Evolutionary conservation across 768 basidiomycete species (phyloP).

Genomic region (Floccularia luteovirens): DNA sequence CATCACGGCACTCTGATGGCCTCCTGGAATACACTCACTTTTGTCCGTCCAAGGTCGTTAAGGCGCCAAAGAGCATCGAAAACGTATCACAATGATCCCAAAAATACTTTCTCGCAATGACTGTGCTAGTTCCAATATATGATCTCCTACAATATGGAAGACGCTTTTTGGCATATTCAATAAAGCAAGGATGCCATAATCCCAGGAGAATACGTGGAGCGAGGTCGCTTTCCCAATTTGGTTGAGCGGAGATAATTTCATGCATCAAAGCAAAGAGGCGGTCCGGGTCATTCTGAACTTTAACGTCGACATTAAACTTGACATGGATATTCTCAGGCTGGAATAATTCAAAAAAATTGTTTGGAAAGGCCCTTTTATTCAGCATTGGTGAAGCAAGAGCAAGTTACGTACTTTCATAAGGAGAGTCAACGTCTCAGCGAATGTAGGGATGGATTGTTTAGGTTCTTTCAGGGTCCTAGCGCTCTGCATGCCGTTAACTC

Average conservation of each 20-base stretch:
- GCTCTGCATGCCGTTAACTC: slow-evolving; percentile 65
- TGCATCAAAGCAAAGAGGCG: slow-evolving; percentile 81
- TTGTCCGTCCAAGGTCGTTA: slow-evolving; percentile 69
- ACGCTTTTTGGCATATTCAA: slow-evolving; percentile 63
- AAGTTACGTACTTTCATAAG: slow-evolving; percentile 71
- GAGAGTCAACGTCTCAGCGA: slow-evolving; percentile 70
- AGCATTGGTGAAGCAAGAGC: neutral
- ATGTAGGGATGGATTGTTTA: slow-evolving; percentile 84
- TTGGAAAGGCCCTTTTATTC: neutral
- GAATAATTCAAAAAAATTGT: neutral
- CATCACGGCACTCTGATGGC: slow-evolving; percentile 1
- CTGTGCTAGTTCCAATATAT: slow-evolving; percentile 72
- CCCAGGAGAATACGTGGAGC: slow-evolving; percentile 79
- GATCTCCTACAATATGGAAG: slow-evolving; percentile 81
- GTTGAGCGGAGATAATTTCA: slow-evolving; percentile 50
- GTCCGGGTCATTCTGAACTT: slow-evolving; percentile 86
- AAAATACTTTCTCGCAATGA: slow-evolving; percentile 78
- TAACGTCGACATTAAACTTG: slow-evolving; percentile 87
- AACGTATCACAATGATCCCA: slow-evolving; percentile 86
- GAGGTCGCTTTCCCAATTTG: slow-evolving; percentile 65
- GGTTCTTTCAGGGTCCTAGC: slow-evolving; percentile 76
- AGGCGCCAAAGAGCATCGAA: slow-evolving; percentile 68
- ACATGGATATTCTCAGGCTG: slow-evolving; percentile 72
- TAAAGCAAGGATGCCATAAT: slow-evolving; percentile 89
- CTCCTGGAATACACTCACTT: slow-evolving; percentile 34